Evolutionary conservation across 2,329 filamentous ascomycete genomes (phyloP).

Genomic region (Escovopsis sp.): DNA sequence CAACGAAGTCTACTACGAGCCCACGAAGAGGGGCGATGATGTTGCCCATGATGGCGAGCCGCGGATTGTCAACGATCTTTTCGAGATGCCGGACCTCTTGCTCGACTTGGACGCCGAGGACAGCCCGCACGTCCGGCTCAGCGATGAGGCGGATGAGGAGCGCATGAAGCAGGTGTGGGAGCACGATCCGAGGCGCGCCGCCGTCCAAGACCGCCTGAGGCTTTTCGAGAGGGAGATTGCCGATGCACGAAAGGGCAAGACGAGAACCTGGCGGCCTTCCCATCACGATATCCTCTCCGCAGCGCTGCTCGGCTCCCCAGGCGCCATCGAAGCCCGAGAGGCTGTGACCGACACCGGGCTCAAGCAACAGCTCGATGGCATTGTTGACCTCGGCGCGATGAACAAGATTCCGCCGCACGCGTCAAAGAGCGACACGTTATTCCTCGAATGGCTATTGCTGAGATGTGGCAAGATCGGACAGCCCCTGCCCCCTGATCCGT

Average conservation of each 20-base stretch:
- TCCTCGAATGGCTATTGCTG: constrained; percentile 23
- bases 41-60: constrained; percentile 3
- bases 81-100: constrained; percentile 27
- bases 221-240: constrained; percentile 17
- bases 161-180: constrained; percentile 17
- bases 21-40: constrained; percentile 8
- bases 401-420: constrained; percentile 19
- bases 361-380: constrained; percentile 1
- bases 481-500: constrained; percentile 1
- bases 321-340: background rate
- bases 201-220: constrained; percentile 13
- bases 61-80: constrained; percentile 15
- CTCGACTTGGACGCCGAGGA: constrained; percentile 39
- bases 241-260: constrained; percentile 13
- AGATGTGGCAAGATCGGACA: constrained; percentile 10
- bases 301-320: constrained; percentile 18
- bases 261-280: constrained; percentile 24
- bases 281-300: constrained; percentile 28
- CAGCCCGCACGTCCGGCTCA: constrained; percentile 27
- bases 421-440: constrained; percentile 13
- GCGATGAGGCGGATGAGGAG: constrained; percentile 22
- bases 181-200: constrained; percentile 9
- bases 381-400: constrained; percentile 11
- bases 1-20: constrained; percentile 14
- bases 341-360: background rate